Evolutionary conservation across 257 asterid genomes (phyloP).

Genomic region (Solanum rostratum): DNA sequence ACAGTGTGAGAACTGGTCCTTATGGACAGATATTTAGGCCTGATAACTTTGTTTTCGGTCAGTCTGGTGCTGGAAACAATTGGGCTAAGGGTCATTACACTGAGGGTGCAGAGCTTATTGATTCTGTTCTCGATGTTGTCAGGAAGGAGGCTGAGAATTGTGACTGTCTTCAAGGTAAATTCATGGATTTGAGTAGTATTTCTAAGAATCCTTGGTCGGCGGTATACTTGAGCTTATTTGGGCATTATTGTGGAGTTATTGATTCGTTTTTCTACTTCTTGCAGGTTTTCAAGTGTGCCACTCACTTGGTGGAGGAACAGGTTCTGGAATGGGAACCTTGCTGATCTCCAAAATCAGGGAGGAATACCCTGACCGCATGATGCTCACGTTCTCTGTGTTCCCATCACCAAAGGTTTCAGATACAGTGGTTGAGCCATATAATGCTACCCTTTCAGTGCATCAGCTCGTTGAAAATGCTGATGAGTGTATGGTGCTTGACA

Average conservation of each 20-base stretch:
- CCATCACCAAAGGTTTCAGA: constrained; percentile 85
- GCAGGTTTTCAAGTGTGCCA: constrained; percentile 77
- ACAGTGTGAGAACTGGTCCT: constrained; percentile 83
- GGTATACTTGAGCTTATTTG: neutral
- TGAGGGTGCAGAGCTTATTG: constrained; percentile 85
- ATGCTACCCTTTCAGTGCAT: constrained; percentile 81
- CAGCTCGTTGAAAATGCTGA: constrained; percentile 88
- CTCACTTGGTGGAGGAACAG: constrained; percentile 86
- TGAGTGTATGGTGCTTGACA: constrained; percentile 86
- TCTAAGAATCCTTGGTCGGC: neutral
- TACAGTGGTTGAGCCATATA: constrained; percentile 78
- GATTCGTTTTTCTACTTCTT: neutral
- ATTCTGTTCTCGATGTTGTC: constrained; percentile 77
- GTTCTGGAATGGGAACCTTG: constrained; percentile 86
- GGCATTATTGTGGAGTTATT: neutral
- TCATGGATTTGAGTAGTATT: neutral
- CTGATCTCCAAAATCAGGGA: constrained; percentile 72
- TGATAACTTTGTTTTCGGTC: constrained; percentile 73
- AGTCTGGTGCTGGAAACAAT: constrained; percentile 86
- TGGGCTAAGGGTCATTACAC: constrained; percentile 89
- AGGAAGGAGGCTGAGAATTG: constrained; percentile 83
- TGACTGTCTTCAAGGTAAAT: constrained; percentile 77
- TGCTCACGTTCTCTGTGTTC: constrained; percentile 77
- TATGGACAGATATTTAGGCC: constrained; percentile 83
- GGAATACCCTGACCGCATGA: constrained; percentile 81